phyloP scores from a whole-genome alignment of 129 eudicot genomes.

The Scalesia atractyloides region DNA sequence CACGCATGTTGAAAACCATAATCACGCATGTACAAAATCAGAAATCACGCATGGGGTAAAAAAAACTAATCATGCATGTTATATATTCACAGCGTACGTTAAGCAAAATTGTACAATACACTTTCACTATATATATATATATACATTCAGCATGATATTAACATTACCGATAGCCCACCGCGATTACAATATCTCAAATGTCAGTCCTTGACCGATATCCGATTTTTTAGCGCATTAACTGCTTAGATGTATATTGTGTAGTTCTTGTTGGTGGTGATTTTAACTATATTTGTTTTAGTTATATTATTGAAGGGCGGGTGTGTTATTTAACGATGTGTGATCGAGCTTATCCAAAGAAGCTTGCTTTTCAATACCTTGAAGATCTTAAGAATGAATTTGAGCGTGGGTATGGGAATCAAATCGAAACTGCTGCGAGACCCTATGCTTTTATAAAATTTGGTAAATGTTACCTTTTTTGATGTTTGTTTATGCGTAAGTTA shows the following conservation, averaged over 20 bases:
- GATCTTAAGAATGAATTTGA: constrained; percentile 96
- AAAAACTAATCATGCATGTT: too few relatives aligned
- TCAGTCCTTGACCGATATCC: too few relatives aligned
- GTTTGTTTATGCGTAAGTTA: not conserved
- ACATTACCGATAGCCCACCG: too few relatives aligned
- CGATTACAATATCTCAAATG: too few relatives aligned
- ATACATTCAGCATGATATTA: too few relatives aligned
- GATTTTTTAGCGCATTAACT: too few relatives aligned
- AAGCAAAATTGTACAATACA: too few relatives aligned
- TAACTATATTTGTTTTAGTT: constrained; percentile 38
- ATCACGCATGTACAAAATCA: too few relatives aligned
- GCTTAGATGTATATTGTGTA: constrained; percentile 4
- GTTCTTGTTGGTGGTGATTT: constrained; percentile 17
- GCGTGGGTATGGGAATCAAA: constrained; percentile 85
- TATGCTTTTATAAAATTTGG: constrained; percentile 97
- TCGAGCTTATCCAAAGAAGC: constrained; percentile 96
- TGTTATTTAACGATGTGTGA: constrained; percentile 99
- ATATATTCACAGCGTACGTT: too few relatives aligned
- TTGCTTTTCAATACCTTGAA: constrained; percentile 91
- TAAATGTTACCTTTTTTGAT: constrained; percentile 20
- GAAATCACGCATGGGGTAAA: too few relatives aligned
- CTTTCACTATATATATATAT: too few relatives aligned
- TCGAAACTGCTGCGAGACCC: constrained; percentile 98
- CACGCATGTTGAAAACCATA: too few relatives aligned
- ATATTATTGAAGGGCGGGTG: constrained; percentile 88